A percentile compares a stretch with the other conserved stretches of the same genome.
phyloP scores from a whole-genome alignment of 78 protist genomes.

The Cavenderia fasciculata region DNA sequence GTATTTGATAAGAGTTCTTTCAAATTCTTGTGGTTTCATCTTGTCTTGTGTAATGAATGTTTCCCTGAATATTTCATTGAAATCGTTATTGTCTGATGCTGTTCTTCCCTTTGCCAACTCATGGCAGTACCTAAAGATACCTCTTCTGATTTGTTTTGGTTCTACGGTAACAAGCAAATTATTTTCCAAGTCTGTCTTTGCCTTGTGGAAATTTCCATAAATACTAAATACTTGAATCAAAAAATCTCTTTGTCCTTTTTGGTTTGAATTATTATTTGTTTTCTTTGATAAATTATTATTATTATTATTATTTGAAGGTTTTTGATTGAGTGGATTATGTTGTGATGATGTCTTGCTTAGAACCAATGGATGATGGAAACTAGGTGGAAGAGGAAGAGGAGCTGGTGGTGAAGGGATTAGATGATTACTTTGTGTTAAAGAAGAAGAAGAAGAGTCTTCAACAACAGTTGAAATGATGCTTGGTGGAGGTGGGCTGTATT shows the following conservation, averaged over 20 bases:
- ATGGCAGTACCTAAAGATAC: conserved; percentile 80
- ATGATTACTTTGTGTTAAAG: background rate
- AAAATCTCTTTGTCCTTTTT: background rate
- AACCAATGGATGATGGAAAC: background rate
- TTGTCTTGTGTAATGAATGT: conserved; percentile 56
- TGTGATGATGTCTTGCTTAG: background rate
- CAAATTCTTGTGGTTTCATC: conserved; percentile 64
- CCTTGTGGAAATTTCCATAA: conserved; percentile 59
- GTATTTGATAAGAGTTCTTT: conserved; percentile 43
- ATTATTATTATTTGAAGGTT: background rate
- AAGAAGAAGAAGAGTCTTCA: no score
- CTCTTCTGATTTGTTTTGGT: conserved; percentile 66
- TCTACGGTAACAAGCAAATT: conserved; percentile 9
- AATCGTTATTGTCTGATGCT: conserved; percentile 12
- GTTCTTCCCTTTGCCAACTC: conserved; percentile 75
- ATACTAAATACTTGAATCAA: conserved; percentile 44
- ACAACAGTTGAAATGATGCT: no score
- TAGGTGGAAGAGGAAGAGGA: background rate
- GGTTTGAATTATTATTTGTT: background rate
- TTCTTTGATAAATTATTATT: background rate
- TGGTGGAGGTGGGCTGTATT: no score
- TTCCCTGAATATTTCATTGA: conserved; percentile 38
- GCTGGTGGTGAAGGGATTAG: background rate
- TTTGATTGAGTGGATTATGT: background rate
- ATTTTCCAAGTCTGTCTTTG: conserved; percentile 38